A percentile compares a stretch with the other conserved stretches of the same genome.
phyloP scores from a whole-genome alignment of 441 rosid genomes.

The Adansonia gregorii region DNA sequence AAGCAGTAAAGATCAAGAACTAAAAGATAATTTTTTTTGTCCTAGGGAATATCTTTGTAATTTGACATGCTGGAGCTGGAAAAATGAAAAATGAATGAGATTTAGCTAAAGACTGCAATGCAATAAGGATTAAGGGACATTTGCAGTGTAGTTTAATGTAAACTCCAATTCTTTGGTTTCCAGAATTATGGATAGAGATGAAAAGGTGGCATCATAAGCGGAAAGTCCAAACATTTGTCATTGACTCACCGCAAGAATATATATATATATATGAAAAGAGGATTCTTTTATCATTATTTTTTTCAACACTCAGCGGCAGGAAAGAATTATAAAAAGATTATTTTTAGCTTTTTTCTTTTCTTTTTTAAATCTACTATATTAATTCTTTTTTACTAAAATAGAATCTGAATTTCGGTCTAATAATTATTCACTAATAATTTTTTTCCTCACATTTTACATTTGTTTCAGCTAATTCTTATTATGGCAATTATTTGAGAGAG shows the following conservation, averaged over 20 bases:
- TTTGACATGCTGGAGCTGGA: background rate
- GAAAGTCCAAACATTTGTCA: background rate
- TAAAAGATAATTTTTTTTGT: too few species aligned
- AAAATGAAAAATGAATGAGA: background rate
- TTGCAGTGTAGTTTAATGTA: background rate
- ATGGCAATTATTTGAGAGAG: background rate
- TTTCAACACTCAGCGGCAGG: background rate
- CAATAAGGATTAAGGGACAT: background rate
- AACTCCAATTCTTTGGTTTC: background rate
- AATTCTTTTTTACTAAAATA: too few species aligned
- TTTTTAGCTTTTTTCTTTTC: too few species aligned
- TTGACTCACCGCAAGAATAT: background rate
- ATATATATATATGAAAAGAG: background rate
- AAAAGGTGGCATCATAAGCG: background rate
- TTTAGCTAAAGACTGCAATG: background rate
- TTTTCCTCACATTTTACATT: background rate
- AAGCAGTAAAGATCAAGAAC: background rate
- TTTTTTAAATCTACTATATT: too few species aligned
- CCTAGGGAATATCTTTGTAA: background rate
- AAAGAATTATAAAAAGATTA: too few species aligned
- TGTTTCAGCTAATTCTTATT: background rate
- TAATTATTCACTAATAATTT: background rate
- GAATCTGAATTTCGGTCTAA: too few species aligned
- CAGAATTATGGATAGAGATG: background rate
- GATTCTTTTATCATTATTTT: background rate